These are phyloP conservation scores for Neopestalotiopsis sp. DNA, from an alignment of 2,329 filamentous ascomycete genomes.

Conservation along the genomic window DNA sequence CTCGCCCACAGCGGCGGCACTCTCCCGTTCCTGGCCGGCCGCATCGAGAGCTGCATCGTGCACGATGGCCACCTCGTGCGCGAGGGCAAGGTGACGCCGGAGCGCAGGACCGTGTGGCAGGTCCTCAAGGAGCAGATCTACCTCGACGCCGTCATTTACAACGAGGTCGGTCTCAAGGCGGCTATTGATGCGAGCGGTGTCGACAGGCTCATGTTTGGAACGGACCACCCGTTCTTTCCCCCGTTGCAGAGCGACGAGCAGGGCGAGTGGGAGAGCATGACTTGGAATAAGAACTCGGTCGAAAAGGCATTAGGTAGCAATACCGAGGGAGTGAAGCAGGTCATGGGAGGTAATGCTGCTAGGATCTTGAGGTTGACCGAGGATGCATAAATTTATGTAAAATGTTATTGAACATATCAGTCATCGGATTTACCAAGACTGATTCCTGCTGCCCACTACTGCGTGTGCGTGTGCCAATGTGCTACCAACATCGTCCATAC, in stretches of 20 bases:
- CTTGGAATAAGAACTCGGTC: constrained; percentile 51
- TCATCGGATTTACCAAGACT: no score
- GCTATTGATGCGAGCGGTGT: constrained; percentile 71
- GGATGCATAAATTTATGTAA: constrained; percentile 20
- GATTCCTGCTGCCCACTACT: no score
- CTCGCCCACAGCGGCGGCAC: constrained; percentile 90
- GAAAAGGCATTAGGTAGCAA: constrained; percentile 35
- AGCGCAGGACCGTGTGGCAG: constrained; percentile 59
- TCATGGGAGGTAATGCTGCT: constrained; percentile 39
- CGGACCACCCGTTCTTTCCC: constrained; percentile 87
- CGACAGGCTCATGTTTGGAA: constrained; percentile 80
- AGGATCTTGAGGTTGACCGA: constrained; percentile 32
- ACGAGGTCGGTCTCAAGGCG: constrained; percentile 72
- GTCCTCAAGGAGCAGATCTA: constrained; percentile 76
- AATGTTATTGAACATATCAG: neutral
- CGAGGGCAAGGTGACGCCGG: constrained; percentile 58
- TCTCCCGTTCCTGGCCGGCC: constrained; percentile 83
- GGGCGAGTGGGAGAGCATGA: constrained; percentile 73
- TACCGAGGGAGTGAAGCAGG: constrained; percentile 30
- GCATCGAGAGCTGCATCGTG: constrained; percentile 84
- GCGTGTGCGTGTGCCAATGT: neutral
- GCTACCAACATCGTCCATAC: no score
- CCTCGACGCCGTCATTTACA: constrained; percentile 86
- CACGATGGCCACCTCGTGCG: constrained; percentile 79
- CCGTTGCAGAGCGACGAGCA: constrained; percentile 67